Conservation (phyloP, 1,284 basidiomycete genomes). For the Ceraceosorus guamensis region DNA sequence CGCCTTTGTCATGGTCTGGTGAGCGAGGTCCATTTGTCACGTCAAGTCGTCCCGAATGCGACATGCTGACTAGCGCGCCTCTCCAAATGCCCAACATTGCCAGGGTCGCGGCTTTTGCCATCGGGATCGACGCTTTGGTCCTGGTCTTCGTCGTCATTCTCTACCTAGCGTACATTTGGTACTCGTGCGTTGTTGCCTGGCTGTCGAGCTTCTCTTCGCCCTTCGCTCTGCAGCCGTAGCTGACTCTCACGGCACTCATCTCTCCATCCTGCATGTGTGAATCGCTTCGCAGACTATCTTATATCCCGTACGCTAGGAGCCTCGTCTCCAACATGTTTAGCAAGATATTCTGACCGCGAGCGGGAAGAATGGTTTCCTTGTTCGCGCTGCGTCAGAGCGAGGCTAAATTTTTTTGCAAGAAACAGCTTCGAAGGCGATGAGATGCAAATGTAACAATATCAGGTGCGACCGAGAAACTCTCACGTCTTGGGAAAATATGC, state of each 20-base stretch:
- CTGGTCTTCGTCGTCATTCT: slow-evolving; percentile 37
- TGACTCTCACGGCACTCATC: neutral
- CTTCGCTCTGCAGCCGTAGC: too few species aligned
- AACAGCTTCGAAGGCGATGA: too few species aligned
- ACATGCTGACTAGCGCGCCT: neutral
- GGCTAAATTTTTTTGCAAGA: too few species aligned
- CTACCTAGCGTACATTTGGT: slow-evolving; percentile 26
- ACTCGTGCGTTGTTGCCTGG: too few species aligned
- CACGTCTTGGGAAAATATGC: too few species aligned
- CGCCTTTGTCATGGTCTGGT: slow-evolving; percentile 37
- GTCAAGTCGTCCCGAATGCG: neutral
- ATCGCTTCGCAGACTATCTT: neutral
- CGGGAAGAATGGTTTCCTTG: too few species aligned
- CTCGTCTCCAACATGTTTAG: slow-evolving; percentile 13
- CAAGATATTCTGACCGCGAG: neutral
- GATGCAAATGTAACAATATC: too few species aligned
- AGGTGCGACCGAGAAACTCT: too few species aligned
- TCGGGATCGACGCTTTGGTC: slow-evolving; percentile 22
- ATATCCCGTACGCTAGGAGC: neutral
- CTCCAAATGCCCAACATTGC: neutral
- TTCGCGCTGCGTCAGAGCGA: too few species aligned
- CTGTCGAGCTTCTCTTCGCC: too few species aligned
- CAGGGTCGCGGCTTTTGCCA: slow-evolving; percentile 33
- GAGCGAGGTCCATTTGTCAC: neutral
- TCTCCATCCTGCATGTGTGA: neutral